Evolutionary conservation across 768 basidiomycete genomes (phyloP).

Genomic region (Boletus fagicola): DNA sequence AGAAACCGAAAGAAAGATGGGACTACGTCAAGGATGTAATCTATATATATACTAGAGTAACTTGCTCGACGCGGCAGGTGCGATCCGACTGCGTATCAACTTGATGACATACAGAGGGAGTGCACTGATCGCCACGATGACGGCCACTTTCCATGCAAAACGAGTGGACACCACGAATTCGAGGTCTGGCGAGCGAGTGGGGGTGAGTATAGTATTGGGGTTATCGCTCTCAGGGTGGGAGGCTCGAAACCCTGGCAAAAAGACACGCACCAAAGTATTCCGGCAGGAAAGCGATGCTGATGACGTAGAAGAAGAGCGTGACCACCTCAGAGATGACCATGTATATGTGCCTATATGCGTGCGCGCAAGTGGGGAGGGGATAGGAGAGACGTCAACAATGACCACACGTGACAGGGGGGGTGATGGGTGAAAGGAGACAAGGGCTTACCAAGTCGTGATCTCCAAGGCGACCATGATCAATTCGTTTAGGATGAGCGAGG

Average conservation of each 20-base stretch:
- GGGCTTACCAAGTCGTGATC: conserved; percentile 90
- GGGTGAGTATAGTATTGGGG: not conserved
- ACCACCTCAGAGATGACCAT: conserved; percentile 92
- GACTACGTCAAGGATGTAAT: not conserved
- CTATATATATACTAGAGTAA: conserved; percentile 48
- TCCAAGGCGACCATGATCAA: conserved; percentile 98
- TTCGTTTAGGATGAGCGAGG: conserved; percentile 92
- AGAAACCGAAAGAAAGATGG: not conserved
- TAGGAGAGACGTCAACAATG: not conserved
- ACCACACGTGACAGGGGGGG: not conserved
- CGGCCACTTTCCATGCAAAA: conserved; percentile 93
- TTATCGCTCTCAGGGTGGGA: not conserved
- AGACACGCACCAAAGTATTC: conserved; percentile 89
- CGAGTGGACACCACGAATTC: conserved; percentile 84
- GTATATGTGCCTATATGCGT: conserved; percentile 73
- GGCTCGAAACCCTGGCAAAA: not conserved
- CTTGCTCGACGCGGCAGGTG: conserved; percentile 94
- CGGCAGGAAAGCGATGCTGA: conserved; percentile 90
- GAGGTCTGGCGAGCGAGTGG: conserved; percentile 58
- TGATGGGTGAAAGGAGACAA: not conserved
- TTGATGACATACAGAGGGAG: conserved; percentile 92
- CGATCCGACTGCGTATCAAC: conserved; percentile 76
- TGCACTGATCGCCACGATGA: conserved; percentile 93
- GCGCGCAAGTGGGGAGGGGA: too few species aligned
- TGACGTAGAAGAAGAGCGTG: conserved; percentile 83